These are phyloP conservation scores for Aspergillus novoparasiticus DNA, from an alignment of 2,329 filamentous ascomycete genomes.

Conservation along the genomic window DNA sequence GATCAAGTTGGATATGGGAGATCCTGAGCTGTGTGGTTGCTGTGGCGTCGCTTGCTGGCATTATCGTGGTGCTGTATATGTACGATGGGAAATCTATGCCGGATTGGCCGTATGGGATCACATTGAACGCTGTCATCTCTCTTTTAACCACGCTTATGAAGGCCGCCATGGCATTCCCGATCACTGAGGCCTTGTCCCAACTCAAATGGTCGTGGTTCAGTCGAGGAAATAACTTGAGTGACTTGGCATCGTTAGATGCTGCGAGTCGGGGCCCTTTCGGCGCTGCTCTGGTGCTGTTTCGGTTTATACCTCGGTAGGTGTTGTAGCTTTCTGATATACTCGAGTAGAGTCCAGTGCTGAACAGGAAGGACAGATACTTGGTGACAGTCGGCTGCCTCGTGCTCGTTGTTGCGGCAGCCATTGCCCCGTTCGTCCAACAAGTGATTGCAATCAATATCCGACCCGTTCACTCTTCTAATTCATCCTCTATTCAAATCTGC, in stretches of 20 bases:
- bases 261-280: conserved; percentile 37
- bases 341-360: not conserved
- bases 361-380: conserved; percentile 21
- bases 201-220: conserved; percentile 42
- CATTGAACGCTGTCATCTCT: conserved; percentile 36
- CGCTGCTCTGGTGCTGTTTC: conserved; percentile 29
- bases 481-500: conserved; percentile 24
- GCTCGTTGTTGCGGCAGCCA: conserved; percentile 28
- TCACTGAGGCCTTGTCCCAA: conserved; percentile 35
- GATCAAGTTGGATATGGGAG: conserved; percentile 25
- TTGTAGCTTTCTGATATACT: not conserved
- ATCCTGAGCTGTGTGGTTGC: conserved; percentile 28
- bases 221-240: conserved; percentile 27
- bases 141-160: conserved; percentile 33
- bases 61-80: conserved; percentile 34
- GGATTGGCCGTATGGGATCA: conserved; percentile 36
- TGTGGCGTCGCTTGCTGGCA: conserved; percentile 36
- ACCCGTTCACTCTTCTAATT: conserved; percentile 16
- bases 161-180: conserved; percentile 31
- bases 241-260: conserved; percentile 36
- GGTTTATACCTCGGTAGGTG: conserved; percentile 27
- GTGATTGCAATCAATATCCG: conserved; percentile 26
- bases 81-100: conserved; percentile 31
- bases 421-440: conserved; percentile 37
- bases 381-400: conserved; percentile 32